A percentile compares a stretch with the other conserved stretches of the same genome.
These are phyloP conservation scores for Akanthomyces dipterigenus DNA, from an alignment of 2,329 filamentous ascomycete species.

Conservation along the genomic window DNA sequence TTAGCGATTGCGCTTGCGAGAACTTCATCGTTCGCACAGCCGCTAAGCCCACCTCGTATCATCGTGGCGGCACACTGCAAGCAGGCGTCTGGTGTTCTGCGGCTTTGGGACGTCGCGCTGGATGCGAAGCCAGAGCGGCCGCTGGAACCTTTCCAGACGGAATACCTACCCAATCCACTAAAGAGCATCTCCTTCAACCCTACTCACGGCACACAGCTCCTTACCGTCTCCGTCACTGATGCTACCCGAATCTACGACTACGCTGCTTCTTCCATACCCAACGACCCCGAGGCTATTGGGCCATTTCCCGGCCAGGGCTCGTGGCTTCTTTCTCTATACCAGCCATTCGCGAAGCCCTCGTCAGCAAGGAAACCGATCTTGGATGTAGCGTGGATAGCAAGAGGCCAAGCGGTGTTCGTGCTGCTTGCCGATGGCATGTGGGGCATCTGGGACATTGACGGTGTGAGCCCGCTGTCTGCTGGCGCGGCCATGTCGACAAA, in stretches of 20 bases:
- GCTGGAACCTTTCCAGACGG: conserved; percentile 51
- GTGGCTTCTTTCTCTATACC: conserved; percentile 57
- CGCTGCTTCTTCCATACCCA: conserved; percentile 42
- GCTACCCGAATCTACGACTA: conserved; percentile 59
- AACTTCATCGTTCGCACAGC: conserved; percentile 33
- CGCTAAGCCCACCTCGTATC: conserved; percentile 31
- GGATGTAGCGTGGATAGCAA: conserved; percentile 55
- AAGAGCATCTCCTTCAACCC: conserved; percentile 55
- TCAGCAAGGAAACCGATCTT: conserved; percentile 52
- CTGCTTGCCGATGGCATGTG: conserved; percentile 58
- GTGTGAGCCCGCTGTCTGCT: conserved; percentile 39
- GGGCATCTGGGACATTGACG: conserved; percentile 62
- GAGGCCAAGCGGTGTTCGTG: conserved; percentile 51
- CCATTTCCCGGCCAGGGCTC: conserved; percentile 53
- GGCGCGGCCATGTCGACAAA: conserved; percentile 41
- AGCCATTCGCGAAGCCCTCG: conserved; percentile 45
- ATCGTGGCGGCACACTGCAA: conserved; percentile 55
- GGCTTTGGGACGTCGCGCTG: conserved; percentile 52
- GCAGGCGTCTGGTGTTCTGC: conserved; percentile 52
- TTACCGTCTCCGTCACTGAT: conserved; percentile 48
- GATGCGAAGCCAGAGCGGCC: conserved; percentile 28
- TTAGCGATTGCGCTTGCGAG: conserved; percentile 48
- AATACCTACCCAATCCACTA: conserved; percentile 50
- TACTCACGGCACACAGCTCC: conserved; percentile 49
- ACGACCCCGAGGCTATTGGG: conserved; percentile 43